These are phyloP conservation scores for Cyathus striatus DNA, from an alignment of 768 basidiomycete genomes.

Conservation along the genomic window DNA sequence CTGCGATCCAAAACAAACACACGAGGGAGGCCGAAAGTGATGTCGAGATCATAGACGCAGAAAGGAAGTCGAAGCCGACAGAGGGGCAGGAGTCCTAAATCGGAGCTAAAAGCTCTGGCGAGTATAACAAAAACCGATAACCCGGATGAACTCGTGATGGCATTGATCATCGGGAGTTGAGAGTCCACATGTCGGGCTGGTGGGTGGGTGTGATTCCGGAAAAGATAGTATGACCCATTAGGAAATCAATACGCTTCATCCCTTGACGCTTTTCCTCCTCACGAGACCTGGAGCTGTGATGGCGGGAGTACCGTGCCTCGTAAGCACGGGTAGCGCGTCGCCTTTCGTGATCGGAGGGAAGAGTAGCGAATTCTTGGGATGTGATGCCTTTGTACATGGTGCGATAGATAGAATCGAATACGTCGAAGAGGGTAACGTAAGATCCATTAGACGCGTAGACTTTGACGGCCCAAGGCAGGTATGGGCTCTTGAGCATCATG, in stretches of 20 bases:
- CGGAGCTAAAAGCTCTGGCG: no score
- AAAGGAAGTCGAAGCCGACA: no score
- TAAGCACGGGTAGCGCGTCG: slow-evolving; percentile 41
- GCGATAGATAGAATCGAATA: slow-evolving; percentile 19
- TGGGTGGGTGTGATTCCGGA: slow-evolving; percentile 28
- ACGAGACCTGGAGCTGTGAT: slow-evolving; percentile 23
- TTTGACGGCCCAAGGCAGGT: slow-evolving; percentile 29
- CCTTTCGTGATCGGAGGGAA: slow-evolving; percentile 27
- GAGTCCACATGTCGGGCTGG: neutral
- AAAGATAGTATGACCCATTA: slow-evolving; percentile 40
- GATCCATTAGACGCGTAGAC: slow-evolving; percentile 21
- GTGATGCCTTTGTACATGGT: slow-evolving; percentile 4
- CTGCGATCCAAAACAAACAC: no score
- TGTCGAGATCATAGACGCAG: no score
- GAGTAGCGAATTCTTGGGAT: slow-evolving; percentile 32
- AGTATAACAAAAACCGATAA: no score
- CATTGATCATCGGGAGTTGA: neutral
- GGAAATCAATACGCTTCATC: slow-evolving; percentile 55
- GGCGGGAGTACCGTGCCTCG: slow-evolving; percentile 36
- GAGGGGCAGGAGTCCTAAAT: no score
- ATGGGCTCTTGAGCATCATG: slow-evolving; percentile 20
- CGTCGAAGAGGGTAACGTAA: slow-evolving; percentile 33
- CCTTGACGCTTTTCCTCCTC: slow-evolving; percentile 45
- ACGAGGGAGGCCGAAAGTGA: no score
- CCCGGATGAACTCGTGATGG: no score